Evolutionary conservation across 495 filamentous ascomycete genomes (phyloP), one percentile per base, ranked within the genome.

Genomic region (Lasiosphaeria miniovina): DNA sequence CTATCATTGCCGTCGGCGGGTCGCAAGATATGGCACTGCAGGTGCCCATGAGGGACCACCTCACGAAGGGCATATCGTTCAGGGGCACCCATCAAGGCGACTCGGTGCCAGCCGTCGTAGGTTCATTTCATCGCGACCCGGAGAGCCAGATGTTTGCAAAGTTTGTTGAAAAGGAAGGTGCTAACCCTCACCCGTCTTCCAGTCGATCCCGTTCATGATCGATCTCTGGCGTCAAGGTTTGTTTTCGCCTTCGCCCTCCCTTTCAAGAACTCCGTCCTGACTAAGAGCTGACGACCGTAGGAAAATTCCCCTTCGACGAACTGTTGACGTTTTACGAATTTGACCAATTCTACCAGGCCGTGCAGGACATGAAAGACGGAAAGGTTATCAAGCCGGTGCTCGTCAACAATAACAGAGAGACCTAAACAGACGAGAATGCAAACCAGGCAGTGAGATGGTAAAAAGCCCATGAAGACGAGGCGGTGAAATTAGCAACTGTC

Each of bases 21-120:
- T 55, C 51, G 33, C 17, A 11, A 12, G 61, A 63, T 50, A 36
- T 55, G 15, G 55, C 61, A 6, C 24, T 63, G 31, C 55, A 59
- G 36, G 55, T 63, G 33, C 46, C 61, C 17, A 15, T 59, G 55
- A 49, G 49, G 17, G 17, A 63, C 24, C 61, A 63, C 52, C 38
- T 63, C 34, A 50, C 31, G 11, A 63, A 50, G 14, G 61, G 61
- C 8, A 52, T 55, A 14, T 59, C 56, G 14, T 59, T 53, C 34
- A 41, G 49, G 35, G 61, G 61, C 0, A 63, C 61, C 3, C 61
- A 63, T 52, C 61, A 63, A 36, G 61, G 61, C 10, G 61, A 63
- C 31, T 59, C 51, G 3, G 55, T 63, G 4, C 61, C 61, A 7
- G 49, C 40, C 3, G 38, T 58, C 0, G 59, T 60, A 34, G 34